These are phyloP conservation scores for Coemansia sp. DNA, from an alignment of 192 early-diverging fungal species.

Conservation along the genomic window DNA sequence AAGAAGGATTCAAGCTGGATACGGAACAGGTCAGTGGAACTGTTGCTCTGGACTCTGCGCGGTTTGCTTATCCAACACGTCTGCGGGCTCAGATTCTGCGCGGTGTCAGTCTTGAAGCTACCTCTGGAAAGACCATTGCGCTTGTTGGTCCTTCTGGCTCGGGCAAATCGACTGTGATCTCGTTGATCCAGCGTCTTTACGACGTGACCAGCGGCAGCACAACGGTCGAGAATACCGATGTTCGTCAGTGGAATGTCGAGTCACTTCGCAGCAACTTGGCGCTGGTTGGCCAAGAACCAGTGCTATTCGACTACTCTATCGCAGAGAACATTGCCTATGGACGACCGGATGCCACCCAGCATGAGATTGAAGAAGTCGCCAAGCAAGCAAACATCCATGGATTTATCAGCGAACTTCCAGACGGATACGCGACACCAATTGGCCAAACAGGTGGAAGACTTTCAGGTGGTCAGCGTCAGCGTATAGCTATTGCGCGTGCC, in stretches of 20 bases:
- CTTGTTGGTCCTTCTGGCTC: slow-evolving; percentile 85
- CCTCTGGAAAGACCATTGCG: slow-evolving; percentile 76
- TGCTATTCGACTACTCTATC: slow-evolving; percentile 84
- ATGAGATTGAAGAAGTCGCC: slow-evolving; percentile 63
- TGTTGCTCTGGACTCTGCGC: slow-evolving; percentile 23
- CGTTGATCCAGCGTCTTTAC: slow-evolving; percentile 77
- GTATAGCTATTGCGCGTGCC: slow-evolving; percentile 73
- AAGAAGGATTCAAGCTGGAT: slow-evolving; percentile 41
- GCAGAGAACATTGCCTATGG: slow-evolving; percentile 87
- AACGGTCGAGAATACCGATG: slow-evolving; percentile 59
- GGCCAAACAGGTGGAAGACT: slow-evolving; percentile 67
- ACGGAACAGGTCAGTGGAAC: slow-evolving; percentile 25
- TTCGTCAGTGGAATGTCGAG: slow-evolving; percentile 64
- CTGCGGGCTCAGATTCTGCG: slow-evolving; percentile 61
- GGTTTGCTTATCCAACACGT: slow-evolving; percentile 72
- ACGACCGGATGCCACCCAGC: slow-evolving; percentile 52
- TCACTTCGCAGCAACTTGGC: slow-evolving; percentile 74
- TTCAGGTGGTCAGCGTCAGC: slow-evolving; percentile 70
- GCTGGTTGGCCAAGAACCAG: slow-evolving; percentile 92
- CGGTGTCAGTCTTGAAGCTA: slow-evolving; percentile 54
- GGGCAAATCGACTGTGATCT: slow-evolving; percentile 75
- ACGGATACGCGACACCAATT: slow-evolving; percentile 66
- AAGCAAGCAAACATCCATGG: slow-evolving; percentile 63
- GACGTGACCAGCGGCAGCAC: slow-evolving; percentile 65
- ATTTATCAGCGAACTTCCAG: slow-evolving; percentile 57